Base-by-base conservation (phyloP, 768 basidiomycete species). In the Crucibulum laeve region DNA sequence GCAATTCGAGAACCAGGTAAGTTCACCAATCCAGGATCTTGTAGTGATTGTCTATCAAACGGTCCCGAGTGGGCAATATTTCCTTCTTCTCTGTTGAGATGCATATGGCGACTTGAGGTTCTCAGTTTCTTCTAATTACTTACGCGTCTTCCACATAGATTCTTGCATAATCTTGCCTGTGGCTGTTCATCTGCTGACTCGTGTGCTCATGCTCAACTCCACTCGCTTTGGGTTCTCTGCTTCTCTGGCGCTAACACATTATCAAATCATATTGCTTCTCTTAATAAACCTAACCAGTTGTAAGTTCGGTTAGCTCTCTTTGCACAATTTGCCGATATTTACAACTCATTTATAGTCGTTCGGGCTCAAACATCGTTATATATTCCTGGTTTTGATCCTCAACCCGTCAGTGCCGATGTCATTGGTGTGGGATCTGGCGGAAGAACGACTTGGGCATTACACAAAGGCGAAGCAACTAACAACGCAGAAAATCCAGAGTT, bases 381-480 rank as follows among this genome's bases (percentile, higher is more conserved):
- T 45, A 60, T 77, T 42, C 74, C 71, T 1, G 71, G 64, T 23
- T 71, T 73, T 41, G 68, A 75, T 44, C 63, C 66, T 14, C 69
- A 70, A 53, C 68, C 70, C 6, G 47, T 74, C 32, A 66, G 69
- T 40, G 73, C 66, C 33, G 59, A 64, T 47, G 54, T 63, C 28
- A 30, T 73, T n/a, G 72, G 73, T 7, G 67, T 69, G 14, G 73
- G 67, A 4, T 35, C 53, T 11, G 56, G 67, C 44, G 70, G 71
- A 15, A 54, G 58, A 35, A 74, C 74, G 11, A 74, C 74, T 14
- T 76, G 65, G 57, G 56, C 51, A 15, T 43, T 74, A 35, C 52
- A 62, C 4, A 60, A 67, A 28, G 74, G 67, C 1, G 42, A 53
- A 22, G 45, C 59, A 6, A 71, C 64, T 17, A 64, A 65, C 24